phyloP scores from a whole-genome alignment of 2,329 filamentous ascomycete genomes.

The Xylariaceae sp. region DNA sequence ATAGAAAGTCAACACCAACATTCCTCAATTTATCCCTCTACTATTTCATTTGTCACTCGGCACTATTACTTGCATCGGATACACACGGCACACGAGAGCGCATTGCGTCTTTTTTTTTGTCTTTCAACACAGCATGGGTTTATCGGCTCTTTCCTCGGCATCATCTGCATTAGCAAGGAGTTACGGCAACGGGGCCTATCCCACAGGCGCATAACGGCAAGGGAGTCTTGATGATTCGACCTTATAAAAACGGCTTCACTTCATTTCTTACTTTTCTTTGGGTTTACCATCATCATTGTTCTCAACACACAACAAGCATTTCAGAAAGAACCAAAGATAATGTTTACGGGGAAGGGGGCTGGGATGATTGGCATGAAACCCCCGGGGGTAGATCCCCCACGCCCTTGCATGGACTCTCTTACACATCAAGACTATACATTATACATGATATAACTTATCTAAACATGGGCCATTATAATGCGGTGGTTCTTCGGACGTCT shows the following conservation, averaged over 20 bases:
- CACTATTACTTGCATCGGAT: constrained; percentile 10
- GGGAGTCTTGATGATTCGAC: constrained; percentile 1
- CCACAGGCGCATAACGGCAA: constrained; percentile 3
- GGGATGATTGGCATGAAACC: background rate
- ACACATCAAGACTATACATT: background rate
- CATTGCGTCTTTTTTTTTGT: constrained; percentile 9
- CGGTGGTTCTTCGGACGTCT: background rate
- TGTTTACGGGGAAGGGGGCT: background rate
- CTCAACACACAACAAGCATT: background rate
- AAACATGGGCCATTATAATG: background rate
- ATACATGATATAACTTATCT: background rate
- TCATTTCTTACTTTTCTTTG: background rate
- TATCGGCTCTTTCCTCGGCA: constrained; percentile 17
- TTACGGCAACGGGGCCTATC: constrained; percentile 4
- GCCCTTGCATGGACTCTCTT: background rate
- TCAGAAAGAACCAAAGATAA: background rate
- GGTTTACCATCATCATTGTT: background rate
- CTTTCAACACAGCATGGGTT: background rate
- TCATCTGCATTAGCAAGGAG: constrained; percentile 19
- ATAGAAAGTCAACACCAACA: background rate
- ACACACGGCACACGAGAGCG: constrained; percentile 10
- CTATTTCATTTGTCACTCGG: constrained; percentile 10
- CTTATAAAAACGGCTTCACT: constrained; percentile 13
- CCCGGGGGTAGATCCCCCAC: background rate
- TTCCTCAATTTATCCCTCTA: constrained; percentile 1